phyloP scores from a whole-genome alignment of 202 grass and related monocot species.

The Setaria italica region DNA sequence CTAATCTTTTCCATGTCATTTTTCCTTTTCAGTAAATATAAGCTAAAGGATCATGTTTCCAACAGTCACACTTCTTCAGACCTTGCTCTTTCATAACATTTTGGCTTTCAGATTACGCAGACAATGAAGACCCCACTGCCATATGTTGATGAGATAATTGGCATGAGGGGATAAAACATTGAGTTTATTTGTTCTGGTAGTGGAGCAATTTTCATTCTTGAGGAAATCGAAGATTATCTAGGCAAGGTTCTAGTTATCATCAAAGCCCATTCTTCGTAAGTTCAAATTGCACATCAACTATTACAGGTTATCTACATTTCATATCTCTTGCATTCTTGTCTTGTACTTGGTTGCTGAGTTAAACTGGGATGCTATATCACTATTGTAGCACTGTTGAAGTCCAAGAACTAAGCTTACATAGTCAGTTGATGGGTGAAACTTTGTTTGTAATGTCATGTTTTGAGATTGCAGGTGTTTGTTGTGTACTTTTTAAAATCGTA shows the following conservation, averaged over 20 bases:
- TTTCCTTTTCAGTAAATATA: background rate
- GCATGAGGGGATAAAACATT: slow-evolving; percentile 64
- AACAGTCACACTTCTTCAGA: background rate
- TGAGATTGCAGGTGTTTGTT: background rate
- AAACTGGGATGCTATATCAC: slow-evolving; percentile 3
- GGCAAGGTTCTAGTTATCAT: slow-evolving; percentile 70
- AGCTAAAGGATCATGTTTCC: background rate
- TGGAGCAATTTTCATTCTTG: slow-evolving; percentile 64
- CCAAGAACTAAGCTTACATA: slow-evolving; percentile 7
- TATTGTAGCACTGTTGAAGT: background rate
- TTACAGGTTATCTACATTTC: slow-evolving; percentile 57
- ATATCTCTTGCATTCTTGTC: background rate
- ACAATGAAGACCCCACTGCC: slow-evolving; percentile 72
- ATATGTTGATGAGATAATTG: slow-evolving; percentile 77
- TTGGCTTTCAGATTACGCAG: slow-evolving; percentile 61
- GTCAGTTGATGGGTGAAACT: background rate
- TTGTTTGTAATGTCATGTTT: background rate
- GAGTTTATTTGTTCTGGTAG: slow-evolving; percentile 61
- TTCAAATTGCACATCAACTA: slow-evolving; percentile 71
- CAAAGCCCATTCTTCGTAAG: slow-evolving; percentile 69
- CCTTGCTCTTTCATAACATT: slow-evolving; percentile 20
- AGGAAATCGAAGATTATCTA: slow-evolving; percentile 54
- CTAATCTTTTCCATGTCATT: background rate
- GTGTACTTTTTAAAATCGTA: background rate
- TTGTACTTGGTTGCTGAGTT: slow-evolving; percentile 15